A percentile compares a stretch with the other conserved stretches of the same genome.
phyloP scores from a whole-genome alignment of 2,329 filamentous ascomycete species.

The Grosmannia serpens region DNA sequence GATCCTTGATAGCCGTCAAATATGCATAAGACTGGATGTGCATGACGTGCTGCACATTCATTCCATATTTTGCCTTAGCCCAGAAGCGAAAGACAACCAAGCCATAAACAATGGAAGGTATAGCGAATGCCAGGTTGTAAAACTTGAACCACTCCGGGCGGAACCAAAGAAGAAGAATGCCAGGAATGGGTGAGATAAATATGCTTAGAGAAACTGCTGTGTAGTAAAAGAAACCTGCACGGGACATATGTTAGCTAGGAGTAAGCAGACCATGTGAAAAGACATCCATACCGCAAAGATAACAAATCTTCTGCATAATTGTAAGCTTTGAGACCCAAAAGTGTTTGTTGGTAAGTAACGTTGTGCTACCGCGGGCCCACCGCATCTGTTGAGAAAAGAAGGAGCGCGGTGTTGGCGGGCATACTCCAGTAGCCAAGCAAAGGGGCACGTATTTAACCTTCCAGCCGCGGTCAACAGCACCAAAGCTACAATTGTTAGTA shows the following conservation, averaged over 20 bases:
- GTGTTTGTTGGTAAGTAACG: constrained; percentile 4
- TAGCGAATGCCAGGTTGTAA: constrained; percentile 5
- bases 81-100: constrained; percentile 3
- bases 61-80: constrained; percentile 2
- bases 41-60: constrained; percentile 8
- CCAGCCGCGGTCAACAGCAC: constrained; percentile 4
- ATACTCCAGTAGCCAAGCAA: constrained; percentile 3
- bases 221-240: constrained; percentile 4
- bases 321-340: constrained; percentile 4
- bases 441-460: constrained; percentile 5
- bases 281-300: constrained; percentile 1
- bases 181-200: constrained; percentile 4
- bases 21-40: constrained; percentile 5
- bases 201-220: constrained; percentile 3
- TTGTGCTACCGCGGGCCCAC: constrained; percentile 4
- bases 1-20: constrained; percentile 5
- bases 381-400: constrained; percentile 8
- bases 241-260: not conserved
- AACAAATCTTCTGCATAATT: constrained; percentile 7
- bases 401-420: constrained; percentile 3
- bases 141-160: constrained; percentile 5
- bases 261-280: not conserved
- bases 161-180: constrained; percentile 3
- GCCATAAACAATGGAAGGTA: constrained; percentile 3
- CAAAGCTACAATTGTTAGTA: not conserved